Conservation (phyloP, 768 basidiomycete genomes). For the Boletus fagicola region DNA sequence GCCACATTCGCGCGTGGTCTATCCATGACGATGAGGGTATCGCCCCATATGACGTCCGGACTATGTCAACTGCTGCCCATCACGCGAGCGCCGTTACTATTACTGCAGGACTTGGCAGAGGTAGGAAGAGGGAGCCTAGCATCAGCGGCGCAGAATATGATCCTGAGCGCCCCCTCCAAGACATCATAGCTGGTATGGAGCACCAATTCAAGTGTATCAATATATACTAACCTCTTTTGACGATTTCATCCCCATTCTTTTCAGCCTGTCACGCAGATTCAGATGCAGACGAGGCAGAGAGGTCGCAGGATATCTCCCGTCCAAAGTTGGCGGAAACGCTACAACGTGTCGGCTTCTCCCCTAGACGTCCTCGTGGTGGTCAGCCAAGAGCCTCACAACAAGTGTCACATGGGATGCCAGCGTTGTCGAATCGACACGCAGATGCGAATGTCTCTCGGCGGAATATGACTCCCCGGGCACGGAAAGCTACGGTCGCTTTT, state of each 20-base stretch:
- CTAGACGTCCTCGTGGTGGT: slow-evolving; percentile 64
- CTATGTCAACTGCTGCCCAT: slow-evolving; percentile 81
- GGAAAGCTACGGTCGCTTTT: slow-evolving; percentile 30
- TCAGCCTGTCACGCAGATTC: slow-evolving; percentile 49
- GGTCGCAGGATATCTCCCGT: slow-evolving; percentile 43
- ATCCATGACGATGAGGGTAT: slow-evolving; percentile 67
- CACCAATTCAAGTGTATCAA: not conserved
- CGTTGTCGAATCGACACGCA: slow-evolving; percentile 11
- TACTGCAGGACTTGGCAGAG: slow-evolving; percentile 68
- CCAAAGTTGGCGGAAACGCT: slow-evolving; percentile 72
- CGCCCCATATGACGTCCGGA: slow-evolving; percentile 64
- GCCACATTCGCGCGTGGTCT: slow-evolving; percentile 54
- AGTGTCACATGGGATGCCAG: slow-evolving; percentile 8
- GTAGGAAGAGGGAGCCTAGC: slow-evolving; percentile 50
- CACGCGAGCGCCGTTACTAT: slow-evolving; percentile 88
- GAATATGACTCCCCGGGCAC: slow-evolving; percentile 35
- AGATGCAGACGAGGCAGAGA: slow-evolving; percentile 49
- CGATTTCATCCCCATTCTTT: slow-evolving; percentile 29
- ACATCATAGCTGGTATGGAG: slow-evolving; percentile 60
- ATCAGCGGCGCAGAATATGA: slow-evolving; percentile 82
- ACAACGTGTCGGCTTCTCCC: slow-evolving; percentile 67
- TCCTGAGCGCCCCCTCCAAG: slow-evolving; percentile 74
- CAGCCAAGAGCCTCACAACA: slow-evolving; percentile 29
- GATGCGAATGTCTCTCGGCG: slow-evolving; percentile 22
- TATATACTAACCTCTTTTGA: not conserved